Evolutionary conservation across 148 eudicot species (phyloP).

Genomic region (Rhododendron ovatum): DNA sequence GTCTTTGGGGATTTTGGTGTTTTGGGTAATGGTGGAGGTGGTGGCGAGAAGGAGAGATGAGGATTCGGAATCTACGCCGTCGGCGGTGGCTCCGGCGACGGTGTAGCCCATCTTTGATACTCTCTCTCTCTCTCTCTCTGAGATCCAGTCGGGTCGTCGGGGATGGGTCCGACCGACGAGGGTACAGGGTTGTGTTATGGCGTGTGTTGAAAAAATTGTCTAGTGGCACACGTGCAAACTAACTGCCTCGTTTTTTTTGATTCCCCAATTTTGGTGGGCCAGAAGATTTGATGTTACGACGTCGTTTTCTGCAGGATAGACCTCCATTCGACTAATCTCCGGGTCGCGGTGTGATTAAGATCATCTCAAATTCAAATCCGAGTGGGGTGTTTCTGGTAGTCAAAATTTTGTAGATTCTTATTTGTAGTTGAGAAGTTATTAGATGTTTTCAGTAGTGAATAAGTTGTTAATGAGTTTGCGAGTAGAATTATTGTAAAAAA

Average conservation of each 20-base stretch:
- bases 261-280: neutral
- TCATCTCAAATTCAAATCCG: too few species aligned
- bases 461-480: too few species aligned
- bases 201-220: neutral
- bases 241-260: too few species aligned
- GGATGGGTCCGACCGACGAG: neutral
- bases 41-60: neutral
- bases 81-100: neutral
- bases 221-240: neutral
- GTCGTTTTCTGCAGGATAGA: neutral
- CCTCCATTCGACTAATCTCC: neutral
- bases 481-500: too few species aligned
- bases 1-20: slow-evolving; percentile 40
- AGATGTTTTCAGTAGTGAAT: too few species aligned
- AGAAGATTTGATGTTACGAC: neutral
- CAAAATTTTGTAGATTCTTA: too few species aligned
- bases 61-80: neutral
- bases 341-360: too few species aligned
- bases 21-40: neutral
- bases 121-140: neutral
- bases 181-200: neutral
- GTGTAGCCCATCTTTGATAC: neutral
- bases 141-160: neutral
- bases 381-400: too few species aligned
- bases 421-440: too few species aligned